These are phyloP conservation scores for Trichothecium sympodiale DNA, from an alignment of 2,329 filamentous ascomycete genomes.

Conservation along the genomic window DNA sequence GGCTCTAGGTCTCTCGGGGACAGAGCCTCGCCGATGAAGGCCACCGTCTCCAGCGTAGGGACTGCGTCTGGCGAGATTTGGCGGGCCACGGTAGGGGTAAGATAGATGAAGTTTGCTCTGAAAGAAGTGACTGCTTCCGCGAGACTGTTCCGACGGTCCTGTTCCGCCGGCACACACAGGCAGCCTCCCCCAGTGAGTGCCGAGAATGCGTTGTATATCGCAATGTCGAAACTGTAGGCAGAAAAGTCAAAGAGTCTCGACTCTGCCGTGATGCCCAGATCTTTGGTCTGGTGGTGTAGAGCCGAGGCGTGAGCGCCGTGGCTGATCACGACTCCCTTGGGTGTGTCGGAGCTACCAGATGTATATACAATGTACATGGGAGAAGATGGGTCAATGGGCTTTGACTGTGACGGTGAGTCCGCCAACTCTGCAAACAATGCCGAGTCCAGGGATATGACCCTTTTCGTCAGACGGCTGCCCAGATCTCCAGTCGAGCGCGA, in stretches of 20 bases:
- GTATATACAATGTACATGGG: constrained; percentile 8
- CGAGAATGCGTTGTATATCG: constrained; percentile 4
- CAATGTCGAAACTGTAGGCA: constrained; percentile 7
- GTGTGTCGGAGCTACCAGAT: constrained; percentile 11
- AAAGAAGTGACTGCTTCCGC: constrained; percentile 6
- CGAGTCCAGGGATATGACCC: constrained; percentile 32
- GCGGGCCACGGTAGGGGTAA: constrained; percentile 10
- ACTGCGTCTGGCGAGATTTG: constrained; percentile 10
- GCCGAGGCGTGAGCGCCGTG: background rate
- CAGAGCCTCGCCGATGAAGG: constrained; percentile 12
- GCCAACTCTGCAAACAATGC: background rate
- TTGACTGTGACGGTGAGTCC: too few relatives aligned
- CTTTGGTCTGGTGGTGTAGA: background rate
- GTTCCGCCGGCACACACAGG: constrained; percentile 8
- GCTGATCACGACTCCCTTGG: constrained; percentile 10
- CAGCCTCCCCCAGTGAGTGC: constrained; percentile 6
- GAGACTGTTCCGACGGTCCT: constrained; percentile 6
- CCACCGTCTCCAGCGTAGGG: constrained; percentile 9
- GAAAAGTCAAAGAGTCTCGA: constrained; percentile 4
- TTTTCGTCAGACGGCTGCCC: background rate
- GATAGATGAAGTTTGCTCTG: constrained; percentile 5
- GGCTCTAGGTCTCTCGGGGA: constrained; percentile 4
- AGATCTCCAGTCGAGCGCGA: constrained; percentile 6
- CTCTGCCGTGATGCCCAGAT: background rate
- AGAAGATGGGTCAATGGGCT: too few relatives aligned